phyloP scores from a whole-genome alignment of 1,284 basidiomycete genomes.

The Ceratobasidium sp. region DNA sequence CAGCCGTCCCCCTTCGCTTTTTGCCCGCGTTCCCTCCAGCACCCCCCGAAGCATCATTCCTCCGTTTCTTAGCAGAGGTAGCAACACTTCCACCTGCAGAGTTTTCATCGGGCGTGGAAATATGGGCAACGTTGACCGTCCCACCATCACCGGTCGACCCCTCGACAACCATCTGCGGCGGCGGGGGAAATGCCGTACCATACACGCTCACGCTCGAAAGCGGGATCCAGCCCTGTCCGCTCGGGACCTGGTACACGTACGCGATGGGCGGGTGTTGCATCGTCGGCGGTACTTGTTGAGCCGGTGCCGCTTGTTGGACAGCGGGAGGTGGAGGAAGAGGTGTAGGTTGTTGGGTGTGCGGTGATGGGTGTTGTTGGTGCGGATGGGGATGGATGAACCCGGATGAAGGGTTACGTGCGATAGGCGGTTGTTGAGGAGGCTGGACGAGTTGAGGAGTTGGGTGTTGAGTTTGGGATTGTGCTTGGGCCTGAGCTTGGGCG shows the following conservation, averaged over 20 bases:
- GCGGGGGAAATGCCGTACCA: slow-evolving; percentile 23
- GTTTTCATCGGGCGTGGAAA: background rate
- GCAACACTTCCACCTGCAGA: background rate
- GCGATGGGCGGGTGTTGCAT: slow-evolving; percentile 35
- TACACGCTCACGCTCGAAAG: slow-evolving; percentile 36
- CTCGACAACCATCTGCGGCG: slow-evolving; percentile 31
- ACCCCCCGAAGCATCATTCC: background rate
- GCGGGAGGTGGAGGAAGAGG: too few species aligned
- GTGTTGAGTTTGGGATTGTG: slow-evolving; percentile 7
- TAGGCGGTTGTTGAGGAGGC: slow-evolving; percentile 9
- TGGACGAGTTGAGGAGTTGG: slow-evolving; percentile 22
- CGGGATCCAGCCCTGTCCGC: slow-evolving; percentile 37
- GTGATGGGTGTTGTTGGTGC: slow-evolving; percentile 18
- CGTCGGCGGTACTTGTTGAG: slow-evolving; percentile 6
- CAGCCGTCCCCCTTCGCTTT: background rate
- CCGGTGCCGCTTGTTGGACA: background rate
- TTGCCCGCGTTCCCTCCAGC: background rate
- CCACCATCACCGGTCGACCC: slow-evolving; percentile 2
- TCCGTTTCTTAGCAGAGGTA: background rate
- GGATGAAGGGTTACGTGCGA: slow-evolving; percentile 7
- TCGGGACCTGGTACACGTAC: slow-evolving; percentile 40
- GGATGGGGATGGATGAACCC: slow-evolving; percentile 36
- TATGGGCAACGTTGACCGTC: background rate
- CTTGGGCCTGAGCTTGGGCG: slow-evolving; percentile 41
- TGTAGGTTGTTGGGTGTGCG: slow-evolving; percentile 8